These are phyloP conservation scores for Allium cepa DNA, from an alignment of 106 monocot genomes.

Conservation along the genomic window DNA sequence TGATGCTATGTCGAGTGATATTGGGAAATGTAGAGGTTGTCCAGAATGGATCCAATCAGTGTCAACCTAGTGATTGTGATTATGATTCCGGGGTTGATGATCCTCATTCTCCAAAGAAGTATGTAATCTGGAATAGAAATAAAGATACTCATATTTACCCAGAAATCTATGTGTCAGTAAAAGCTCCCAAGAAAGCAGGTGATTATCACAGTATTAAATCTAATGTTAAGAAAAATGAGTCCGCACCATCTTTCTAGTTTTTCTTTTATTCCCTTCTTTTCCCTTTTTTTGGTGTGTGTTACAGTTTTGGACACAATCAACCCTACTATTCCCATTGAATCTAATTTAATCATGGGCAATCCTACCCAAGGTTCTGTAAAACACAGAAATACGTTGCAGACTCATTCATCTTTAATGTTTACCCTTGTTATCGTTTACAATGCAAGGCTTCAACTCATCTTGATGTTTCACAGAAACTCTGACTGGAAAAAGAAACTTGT, in stretches of 20 bases:
- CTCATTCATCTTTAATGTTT: background rate
- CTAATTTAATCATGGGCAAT: too few species aligned
- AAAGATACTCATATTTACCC: constrained; percentile 48
- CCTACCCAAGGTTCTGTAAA: too few species aligned
- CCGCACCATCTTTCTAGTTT: too few species aligned
- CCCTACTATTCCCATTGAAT: too few species aligned
- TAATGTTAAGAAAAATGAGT: too few species aligned
- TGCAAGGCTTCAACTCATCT: background rate
- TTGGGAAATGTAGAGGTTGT: constrained; percentile 65
- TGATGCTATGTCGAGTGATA: constrained; percentile 73
- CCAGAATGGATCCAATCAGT: constrained; percentile 44
- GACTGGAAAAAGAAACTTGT: constrained; percentile 40
- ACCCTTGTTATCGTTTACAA: background rate
- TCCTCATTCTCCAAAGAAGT: constrained; percentile 59
- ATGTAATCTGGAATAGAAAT: constrained; percentile 61
- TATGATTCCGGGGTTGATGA: constrained; percentile 70
- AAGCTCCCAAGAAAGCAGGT: constrained; percentile 51
- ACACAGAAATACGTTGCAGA: too few species aligned
- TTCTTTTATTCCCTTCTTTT: too few species aligned
- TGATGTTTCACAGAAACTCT: constrained; percentile 40
- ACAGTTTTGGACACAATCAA: too few species aligned
- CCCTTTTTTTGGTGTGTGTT: too few species aligned
- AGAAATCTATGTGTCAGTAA: constrained; percentile 58
- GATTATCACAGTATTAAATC: constrained; percentile 4
- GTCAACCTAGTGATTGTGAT: constrained; percentile 37